These are phyloP conservation scores for Botrytis paeoniae DNA, from an alignment of 2,329 filamentous ascomycete species.

Conservation along the genomic window DNA sequence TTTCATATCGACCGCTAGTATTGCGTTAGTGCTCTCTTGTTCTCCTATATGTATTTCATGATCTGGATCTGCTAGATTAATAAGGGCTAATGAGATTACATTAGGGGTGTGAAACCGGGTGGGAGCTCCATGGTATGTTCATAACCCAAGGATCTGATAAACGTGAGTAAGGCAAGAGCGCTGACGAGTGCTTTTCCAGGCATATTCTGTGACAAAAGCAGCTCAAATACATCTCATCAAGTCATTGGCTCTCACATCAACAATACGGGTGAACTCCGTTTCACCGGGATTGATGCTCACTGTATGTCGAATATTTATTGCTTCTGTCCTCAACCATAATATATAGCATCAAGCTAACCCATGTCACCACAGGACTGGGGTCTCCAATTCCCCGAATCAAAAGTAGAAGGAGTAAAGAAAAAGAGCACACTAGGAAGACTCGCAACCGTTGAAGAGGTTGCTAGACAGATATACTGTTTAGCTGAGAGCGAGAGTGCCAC, in stretches of 20 bases:
- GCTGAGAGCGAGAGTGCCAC: constrained; percentile 50
- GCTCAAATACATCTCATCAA: constrained; percentile 62
- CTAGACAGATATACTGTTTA: constrained; percentile 51
- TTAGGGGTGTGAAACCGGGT: constrained; percentile 49
- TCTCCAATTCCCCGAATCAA: constrained; percentile 26
- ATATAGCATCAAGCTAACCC: background rate
- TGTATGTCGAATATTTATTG: background rate
- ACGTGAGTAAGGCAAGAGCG: too few relatives aligned
- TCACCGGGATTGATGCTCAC: constrained; percentile 14
- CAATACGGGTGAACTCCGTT: constrained; percentile 55
- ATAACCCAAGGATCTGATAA: background rate
- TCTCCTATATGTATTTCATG: background rate
- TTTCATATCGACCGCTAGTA: constrained; percentile 62
- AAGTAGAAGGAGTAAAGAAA: constrained; percentile 24
- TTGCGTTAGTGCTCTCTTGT: constrained; percentile 48
- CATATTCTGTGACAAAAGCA: constrained; percentile 75
- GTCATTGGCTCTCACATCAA: constrained; percentile 50
- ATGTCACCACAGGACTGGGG: constrained; percentile 29
- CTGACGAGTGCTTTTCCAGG: constrained; percentile 40
- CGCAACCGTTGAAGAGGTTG: constrained; percentile 44
- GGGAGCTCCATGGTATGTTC: constrained; percentile 55
- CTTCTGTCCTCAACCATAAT: background rate
- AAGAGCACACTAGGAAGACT: constrained; percentile 28
- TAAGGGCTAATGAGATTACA: background rate
- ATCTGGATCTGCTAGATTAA: too few relatives aligned